Evolutionary conservation across 73 alveolate genomes (phyloP).

Genomic region (Uronychia setigera): DNA sequence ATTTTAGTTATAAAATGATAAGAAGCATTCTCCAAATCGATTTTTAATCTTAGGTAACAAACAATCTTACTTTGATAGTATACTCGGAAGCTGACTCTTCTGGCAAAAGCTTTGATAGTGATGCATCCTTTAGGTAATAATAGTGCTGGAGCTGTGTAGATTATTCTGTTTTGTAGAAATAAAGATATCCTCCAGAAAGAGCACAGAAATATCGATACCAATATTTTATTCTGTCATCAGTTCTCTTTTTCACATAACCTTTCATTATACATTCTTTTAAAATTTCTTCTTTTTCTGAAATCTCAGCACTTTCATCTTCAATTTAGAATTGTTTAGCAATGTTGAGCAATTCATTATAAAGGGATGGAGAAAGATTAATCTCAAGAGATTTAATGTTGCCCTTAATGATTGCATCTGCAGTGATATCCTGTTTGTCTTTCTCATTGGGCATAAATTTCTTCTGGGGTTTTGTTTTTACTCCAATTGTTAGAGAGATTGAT

Average conservation of each 20-base stretch:
- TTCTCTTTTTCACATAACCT: conserved; percentile 23
- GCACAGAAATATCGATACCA: conserved; percentile 18
- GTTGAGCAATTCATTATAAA: conserved; percentile 33
- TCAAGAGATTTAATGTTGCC: background rate
- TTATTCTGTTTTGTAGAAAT: conserved; percentile 24
- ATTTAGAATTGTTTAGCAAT: background rate
- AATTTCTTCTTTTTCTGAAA: conserved; percentile 4
- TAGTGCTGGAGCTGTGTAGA: conserved; percentile 7
- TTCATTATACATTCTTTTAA: conserved; percentile 6
- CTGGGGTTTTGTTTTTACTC: background rate
- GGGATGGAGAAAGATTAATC: conserved; percentile 16
- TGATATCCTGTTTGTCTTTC: background rate
- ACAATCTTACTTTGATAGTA: background rate
- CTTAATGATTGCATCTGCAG: background rate
- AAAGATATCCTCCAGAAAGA: conserved; percentile 32
- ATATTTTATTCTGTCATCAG: conserved; percentile 13
- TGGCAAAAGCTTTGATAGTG: too few species aligned
- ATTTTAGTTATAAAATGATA: background rate
- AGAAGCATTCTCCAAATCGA: conserved; percentile 32
- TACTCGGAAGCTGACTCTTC: too few species aligned
- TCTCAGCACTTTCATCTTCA: background rate
- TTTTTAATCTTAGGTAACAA: background rate
- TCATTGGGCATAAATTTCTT: background rate
- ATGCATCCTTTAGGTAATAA: conserved; percentile 17
- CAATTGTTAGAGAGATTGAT: background rate